Evolutionary conservation across 768 basidiomycete species (phyloP).

Genomic region (Clitopilus hobsonii): DNA sequence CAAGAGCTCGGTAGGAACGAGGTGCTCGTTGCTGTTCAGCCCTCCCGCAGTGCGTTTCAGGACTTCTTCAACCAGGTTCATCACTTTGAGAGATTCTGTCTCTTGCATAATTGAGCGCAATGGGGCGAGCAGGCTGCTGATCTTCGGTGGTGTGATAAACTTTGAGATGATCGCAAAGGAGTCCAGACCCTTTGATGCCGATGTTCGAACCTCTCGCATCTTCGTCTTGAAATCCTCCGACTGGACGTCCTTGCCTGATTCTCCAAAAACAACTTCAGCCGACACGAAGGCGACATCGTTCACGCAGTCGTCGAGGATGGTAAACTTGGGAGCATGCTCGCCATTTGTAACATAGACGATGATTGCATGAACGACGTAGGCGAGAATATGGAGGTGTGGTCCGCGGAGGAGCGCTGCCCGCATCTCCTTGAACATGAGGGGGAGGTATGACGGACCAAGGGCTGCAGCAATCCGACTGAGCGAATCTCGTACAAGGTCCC

Average conservation of each 20-base stretch:
- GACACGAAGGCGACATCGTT: conserved; percentile 77
- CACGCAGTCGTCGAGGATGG: conserved; percentile 69
- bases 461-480: conserved; percentile 72
- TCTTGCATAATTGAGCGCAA: conserved; percentile 82
- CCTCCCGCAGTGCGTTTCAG: conserved; percentile 79
- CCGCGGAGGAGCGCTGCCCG: conserved; percentile 83
- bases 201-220: conserved; percentile 85
- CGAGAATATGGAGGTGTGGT: conserved; percentile 91
- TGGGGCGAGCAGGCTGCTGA: conserved; percentile 74
- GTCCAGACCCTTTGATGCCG: conserved; percentile 80
- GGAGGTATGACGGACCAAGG: conserved; percentile 72
- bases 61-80: conserved; percentile 86
- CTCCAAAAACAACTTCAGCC: conserved; percentile 89
- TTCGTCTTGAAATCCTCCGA: conserved; percentile 92
- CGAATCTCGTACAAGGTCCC: conserved; percentile 82
- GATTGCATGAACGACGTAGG: conserved; percentile 77
- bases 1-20: conserved; percentile 67
- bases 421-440: conserved; percentile 71
- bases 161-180: conserved; percentile 80
- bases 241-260: conserved; percentile 85
- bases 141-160: conserved; percentile 68
- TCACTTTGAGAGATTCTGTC: conserved; percentile 73
- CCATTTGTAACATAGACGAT: conserved; percentile 74
- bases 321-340: conserved; percentile 50
- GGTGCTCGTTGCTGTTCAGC: conserved; percentile 74